Evolutionary conservation across 805 yeast species (phyloP), one percentile per base, ranked within the genome.

Genomic region (Yamadazyma sp.): DNA sequence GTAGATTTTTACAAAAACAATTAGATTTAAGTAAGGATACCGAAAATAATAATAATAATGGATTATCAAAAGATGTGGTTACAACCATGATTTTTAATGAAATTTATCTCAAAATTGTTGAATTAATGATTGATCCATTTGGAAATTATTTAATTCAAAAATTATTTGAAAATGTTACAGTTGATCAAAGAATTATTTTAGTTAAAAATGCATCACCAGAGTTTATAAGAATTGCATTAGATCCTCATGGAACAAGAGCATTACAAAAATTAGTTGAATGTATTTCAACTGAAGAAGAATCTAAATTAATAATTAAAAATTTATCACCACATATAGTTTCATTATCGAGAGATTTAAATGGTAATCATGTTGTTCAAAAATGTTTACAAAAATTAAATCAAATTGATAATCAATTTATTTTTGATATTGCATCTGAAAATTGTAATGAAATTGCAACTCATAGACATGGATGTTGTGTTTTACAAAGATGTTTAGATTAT

Each of bases 131-230:
- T 20, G 96, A 89, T 58, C 96, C 98, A 5, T 93, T 93, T 65
- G 98, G 98, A n/a, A 93, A 93, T 58, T 93, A 93, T 52, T 68
- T 93, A 52, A 78, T 94, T 46, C 98, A 93, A 61, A 93, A 91
- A 58, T 62, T 93, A 37, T 70, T 93, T 45, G 97, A 89, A 55
- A 75, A 79, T 45, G 82, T 88, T 17, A 65, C 73, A 23, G 69
- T 71, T 24, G 81, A 73, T 41, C 94, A 91, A 60, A 70, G 96
- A 40, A 67, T 84, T 10, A 59, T 69, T 11, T 59, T 93, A 30
- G 82, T 91, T 20, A 66, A 75, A 42, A 80, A 79, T 44, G 86
- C 94, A 4, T 72, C 88, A 3, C 76, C 84, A 2, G 80, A 79
- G 27, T 75, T 89, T 51, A 80, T 85, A 27, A 68, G 82, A 27